A percentile compares a stretch with the other conserved stretches of the same genome.
Evolutionary conservation across 2,329 filamentous ascomycete species (phyloP).

Genomic region (Hirsutella rhossiliensis): DNA sequence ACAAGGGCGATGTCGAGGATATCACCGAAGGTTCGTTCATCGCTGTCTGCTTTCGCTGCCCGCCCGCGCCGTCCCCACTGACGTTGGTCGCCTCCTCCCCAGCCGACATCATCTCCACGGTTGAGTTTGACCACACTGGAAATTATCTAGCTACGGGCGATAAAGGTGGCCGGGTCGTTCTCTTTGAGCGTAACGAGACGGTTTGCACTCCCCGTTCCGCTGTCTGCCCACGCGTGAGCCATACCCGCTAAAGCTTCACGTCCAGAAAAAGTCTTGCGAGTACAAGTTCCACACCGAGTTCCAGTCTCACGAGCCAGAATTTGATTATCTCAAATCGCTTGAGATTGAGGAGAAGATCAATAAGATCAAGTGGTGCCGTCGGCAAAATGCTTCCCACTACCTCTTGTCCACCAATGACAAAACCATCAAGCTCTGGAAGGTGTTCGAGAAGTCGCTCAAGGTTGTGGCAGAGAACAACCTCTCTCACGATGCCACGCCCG

Average conservation of each 20-base stretch:
- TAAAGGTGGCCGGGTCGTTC: constrained; percentile 73
- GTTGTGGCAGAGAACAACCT: constrained; percentile 98
- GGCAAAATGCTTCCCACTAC: constrained; percentile 97
- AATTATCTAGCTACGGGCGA: constrained; percentile 87
- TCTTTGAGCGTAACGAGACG: constrained; percentile 92
- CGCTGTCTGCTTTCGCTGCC: neutral
- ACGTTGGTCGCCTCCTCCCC: constrained; percentile 10
- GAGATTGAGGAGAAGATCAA: constrained; percentile 99
- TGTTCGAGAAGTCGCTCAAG: constrained; percentile 98
- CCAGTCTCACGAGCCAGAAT: constrained; percentile 98
- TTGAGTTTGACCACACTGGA: constrained; percentile 82
- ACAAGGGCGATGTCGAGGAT: constrained; percentile 98
- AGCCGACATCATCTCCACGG: constrained; percentile 88
- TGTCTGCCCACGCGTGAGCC: neutral
- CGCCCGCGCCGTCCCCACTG: constrained; percentile 1
- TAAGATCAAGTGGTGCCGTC: constrained; percentile 99
- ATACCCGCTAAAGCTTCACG: neutral
- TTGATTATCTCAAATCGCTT: constrained; percentile 97
- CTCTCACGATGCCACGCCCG: constrained; percentile 82
- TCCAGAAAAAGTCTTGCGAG: constrained; percentile 98
- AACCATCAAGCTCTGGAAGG: constrained; percentile 99
- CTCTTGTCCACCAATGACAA: constrained; percentile 98
- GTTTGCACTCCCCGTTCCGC: constrained; percentile 37
- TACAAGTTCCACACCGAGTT: constrained; percentile 99
- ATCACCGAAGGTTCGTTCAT: constrained; percentile 77